These are phyloP conservation scores for Cladosporium colombiae DNA, from an alignment of 2,329 filamentous ascomycete genomes.

Conservation along the genomic window DNA sequence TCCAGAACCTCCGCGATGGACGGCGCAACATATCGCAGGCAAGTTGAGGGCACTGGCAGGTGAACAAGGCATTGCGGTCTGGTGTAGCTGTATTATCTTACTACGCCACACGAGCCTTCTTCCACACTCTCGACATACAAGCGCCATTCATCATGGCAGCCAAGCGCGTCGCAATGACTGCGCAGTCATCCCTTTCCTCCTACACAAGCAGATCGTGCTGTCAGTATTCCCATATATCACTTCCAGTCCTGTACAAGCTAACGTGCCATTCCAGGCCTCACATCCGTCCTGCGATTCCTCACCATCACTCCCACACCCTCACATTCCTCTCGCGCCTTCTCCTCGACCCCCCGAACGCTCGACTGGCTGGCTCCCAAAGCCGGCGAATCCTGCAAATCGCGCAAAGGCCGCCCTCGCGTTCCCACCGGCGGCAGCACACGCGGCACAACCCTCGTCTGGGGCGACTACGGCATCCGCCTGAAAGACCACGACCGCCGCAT, in stretches of 20 bases:
- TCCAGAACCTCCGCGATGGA: slow-evolving; percentile 13
- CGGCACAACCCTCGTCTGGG: slow-evolving; percentile 94
- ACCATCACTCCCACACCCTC: slow-evolving; percentile 25
- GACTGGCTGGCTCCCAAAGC: slow-evolving; percentile 83
- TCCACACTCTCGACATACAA: background rate
- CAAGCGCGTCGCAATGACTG: slow-evolving; percentile 9
- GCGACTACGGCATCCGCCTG: slow-evolving; percentile 93
- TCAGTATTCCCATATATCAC: slow-evolving; percentile 21
- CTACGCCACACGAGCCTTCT: background rate
- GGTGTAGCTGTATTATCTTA: background rate
- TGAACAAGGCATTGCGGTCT: background rate
- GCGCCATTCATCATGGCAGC: slow-evolving; percentile 5
- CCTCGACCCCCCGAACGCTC: slow-evolving; percentile 36
- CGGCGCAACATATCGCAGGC: slow-evolving; percentile 7
- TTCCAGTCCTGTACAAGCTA: background rate
- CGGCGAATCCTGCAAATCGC: slow-evolving; percentile 81
- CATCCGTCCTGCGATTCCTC: slow-evolving; percentile 30
- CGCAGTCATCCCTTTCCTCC: slow-evolving; percentile 29
- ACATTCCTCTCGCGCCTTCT: slow-evolving; percentile 31
- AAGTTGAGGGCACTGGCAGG: background rate
- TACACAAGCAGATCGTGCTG: slow-evolving; percentile 34
- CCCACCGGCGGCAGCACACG: slow-evolving; percentile 87
- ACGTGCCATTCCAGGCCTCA: slow-evolving; percentile 41
- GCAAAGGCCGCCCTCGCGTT: slow-evolving; percentile 83
- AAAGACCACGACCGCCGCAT: slow-evolving; percentile 90